These are phyloP conservation scores for Monascus ruber DNA, from an alignment of 2,329 filamentous ascomycete species.

Conservation along the genomic window DNA sequence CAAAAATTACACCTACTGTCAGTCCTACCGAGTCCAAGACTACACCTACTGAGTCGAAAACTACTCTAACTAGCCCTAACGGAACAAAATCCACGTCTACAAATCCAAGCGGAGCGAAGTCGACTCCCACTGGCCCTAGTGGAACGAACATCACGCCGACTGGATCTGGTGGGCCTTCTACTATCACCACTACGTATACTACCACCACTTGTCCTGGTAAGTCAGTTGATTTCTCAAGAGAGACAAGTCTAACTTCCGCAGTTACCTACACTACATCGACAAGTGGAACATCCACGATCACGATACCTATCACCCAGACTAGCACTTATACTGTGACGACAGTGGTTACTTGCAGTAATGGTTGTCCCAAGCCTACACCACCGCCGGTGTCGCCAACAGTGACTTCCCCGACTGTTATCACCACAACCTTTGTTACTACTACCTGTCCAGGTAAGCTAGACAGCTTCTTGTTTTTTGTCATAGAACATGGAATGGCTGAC, in stretches of 20 bases:
- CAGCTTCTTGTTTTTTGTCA: background rate
- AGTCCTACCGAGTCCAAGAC: too few relatives aligned
- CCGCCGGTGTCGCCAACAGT: background rate
- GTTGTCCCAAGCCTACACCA: background rate
- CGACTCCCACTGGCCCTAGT: too few relatives aligned
- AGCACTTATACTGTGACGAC: background rate
- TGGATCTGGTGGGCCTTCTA: constrained; percentile 2
- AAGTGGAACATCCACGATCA: background rate
- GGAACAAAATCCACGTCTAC: too few relatives aligned
- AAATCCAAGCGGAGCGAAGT: too few relatives aligned
- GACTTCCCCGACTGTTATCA: too few relatives aligned
- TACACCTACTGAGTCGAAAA: too few relatives aligned
- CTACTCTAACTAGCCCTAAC: too few relatives aligned
- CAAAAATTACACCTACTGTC: too few relatives aligned
- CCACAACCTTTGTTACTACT: too few relatives aligned
- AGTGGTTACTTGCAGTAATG: too few relatives aligned
- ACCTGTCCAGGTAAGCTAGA: constrained; percentile 7
- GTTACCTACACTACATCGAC: background rate
- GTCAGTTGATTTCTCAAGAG: background rate
- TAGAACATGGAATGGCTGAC: background rate
- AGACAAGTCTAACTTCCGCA: background rate
- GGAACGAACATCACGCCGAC: too few relatives aligned
- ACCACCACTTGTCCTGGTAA: constrained; percentile 17
- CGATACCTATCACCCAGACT: background rate
- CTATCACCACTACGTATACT: constrained; percentile 5